Evolutionary conservation across 1,139 yeast species (phyloP), one percentile per base, ranked within the genome.

Genomic region (Debaryomyces fabryi): DNA sequence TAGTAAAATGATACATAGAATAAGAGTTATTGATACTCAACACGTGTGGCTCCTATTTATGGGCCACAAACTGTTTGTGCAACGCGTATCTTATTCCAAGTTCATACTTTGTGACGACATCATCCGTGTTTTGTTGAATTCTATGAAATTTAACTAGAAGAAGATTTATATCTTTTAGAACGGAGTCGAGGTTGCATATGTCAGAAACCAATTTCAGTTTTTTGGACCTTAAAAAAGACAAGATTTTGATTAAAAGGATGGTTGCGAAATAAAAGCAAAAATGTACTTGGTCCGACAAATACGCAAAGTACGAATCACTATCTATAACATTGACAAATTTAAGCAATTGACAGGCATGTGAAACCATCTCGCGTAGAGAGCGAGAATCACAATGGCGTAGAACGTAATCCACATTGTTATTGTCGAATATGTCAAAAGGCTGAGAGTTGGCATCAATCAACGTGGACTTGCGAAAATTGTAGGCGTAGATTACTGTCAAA

Each of bases 241-340:
- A 39, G 3, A 65, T 49, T 44, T 65, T 71, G 12, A 79, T 59
- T 46, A 81, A 64, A 53, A 82, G 65, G 7, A 81, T 58, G 0
- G 80, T 79, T 25, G 83, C 69, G 58, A 74, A 82, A 47, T 77
- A 77, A 42, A 82, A 79, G 49, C 79, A 76, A 53, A 83, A 78
- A 57, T 83, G 88, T 39, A 85, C 72, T 62, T 84, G 88, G 64
- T 86, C 91, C 21, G 87, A 81, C 27, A 85, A 71, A 58, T 83
- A 83, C 2, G 88, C 86, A 64, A 86, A 85, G 58, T 83, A 85
- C 3, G 82, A 74, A 57, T 81, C 85, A 59, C 81, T 82, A 32
- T 74, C 77, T 39, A 83, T 78, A 16, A 72, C 54, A 20, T 63
- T 56, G 7, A 71, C 63, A 38, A 68, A 67, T 43, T 69, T 72